A percentile compares a stretch with the other conserved stretches of the same genome.
Evolutionary conservation across 345 rosid species (phyloP).

Genomic region (rapeseed (Brassica napus)): Da-Ae NC_063446.1:9615501-9616000

Average conservation of each 20-base stretch:
- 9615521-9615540: slow-evolving; percentile 76
- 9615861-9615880: slow-evolving; percentile 72
- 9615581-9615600: slow-evolving; percentile 54
- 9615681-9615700: slow-evolving; percentile 75
- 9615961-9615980: slow-evolving; percentile 85
- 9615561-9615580: slow-evolving; percentile 52
- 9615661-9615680: slow-evolving; percentile 78
- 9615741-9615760: slow-evolving; percentile 88
- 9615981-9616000: slow-evolving; percentile 59
- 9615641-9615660: slow-evolving; percentile 92
- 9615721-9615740: slow-evolving; percentile 79
- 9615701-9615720: slow-evolving; percentile 64
- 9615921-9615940: slow-evolving; percentile 94
- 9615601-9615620: slow-evolving; percentile 77
- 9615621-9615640: slow-evolving; percentile 83
- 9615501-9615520: slow-evolving; percentile 65
- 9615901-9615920: slow-evolving; percentile 81
- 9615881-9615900: slow-evolving; percentile 78
- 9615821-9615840: slow-evolving; percentile 98
- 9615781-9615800: slow-evolving; percentile 78
- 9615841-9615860: slow-evolving; percentile 63
- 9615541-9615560: slow-evolving; percentile 85
- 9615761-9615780: slow-evolving; percentile 74
- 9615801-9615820: slow-evolving; percentile 73
- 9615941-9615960: slow-evolving; percentile 74